These are phyloP conservation scores for Zea luxurians DNA, from an alignment of 176 grass and related monocot genomes.

Conservation along the genomic window DNA sequence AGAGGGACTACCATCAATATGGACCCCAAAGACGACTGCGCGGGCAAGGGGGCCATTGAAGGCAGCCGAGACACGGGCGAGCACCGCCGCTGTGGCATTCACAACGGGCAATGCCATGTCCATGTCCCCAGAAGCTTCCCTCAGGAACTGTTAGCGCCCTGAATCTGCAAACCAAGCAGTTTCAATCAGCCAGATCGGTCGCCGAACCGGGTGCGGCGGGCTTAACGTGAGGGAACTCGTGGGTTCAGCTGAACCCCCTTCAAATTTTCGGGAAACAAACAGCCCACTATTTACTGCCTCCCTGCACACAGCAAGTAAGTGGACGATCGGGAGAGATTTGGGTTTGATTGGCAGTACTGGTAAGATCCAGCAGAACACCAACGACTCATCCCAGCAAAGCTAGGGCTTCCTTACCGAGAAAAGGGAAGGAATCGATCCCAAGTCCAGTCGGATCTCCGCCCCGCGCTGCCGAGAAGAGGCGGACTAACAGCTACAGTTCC, in stretches of 20 bases:
- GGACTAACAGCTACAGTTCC: background rate
- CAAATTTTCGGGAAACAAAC: background rate
- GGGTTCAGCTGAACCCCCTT: background rate
- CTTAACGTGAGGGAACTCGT: background rate
- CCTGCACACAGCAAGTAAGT: background rate
- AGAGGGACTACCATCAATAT: constrained; percentile 69
- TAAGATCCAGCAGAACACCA: constrained; percentile 14
- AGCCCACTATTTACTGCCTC: background rate
- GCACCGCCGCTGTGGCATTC: constrained; percentile 58
- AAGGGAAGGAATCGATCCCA: background rate
- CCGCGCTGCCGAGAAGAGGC: background rate
- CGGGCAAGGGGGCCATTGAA: constrained; percentile 72
- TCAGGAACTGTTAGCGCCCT: constrained; percentile 7
- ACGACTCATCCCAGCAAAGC: background rate
- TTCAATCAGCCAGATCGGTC: constrained; percentile 31
- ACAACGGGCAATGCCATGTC: constrained; percentile 62
- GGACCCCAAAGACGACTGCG: constrained; percentile 85
- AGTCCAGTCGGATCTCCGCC: constrained; percentile 21
- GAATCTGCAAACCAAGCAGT: constrained; percentile 44
- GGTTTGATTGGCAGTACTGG: background rate
- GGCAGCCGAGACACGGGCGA: constrained; percentile 64
- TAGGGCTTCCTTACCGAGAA: constrained; percentile 26
- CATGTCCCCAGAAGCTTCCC: constrained; percentile 25
- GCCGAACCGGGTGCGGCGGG: background rate
- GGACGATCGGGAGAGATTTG: background rate